Conservation (phyloP, 2,329 filamentous ascomycete genomes). For the Alternaria dauci region DNA sequence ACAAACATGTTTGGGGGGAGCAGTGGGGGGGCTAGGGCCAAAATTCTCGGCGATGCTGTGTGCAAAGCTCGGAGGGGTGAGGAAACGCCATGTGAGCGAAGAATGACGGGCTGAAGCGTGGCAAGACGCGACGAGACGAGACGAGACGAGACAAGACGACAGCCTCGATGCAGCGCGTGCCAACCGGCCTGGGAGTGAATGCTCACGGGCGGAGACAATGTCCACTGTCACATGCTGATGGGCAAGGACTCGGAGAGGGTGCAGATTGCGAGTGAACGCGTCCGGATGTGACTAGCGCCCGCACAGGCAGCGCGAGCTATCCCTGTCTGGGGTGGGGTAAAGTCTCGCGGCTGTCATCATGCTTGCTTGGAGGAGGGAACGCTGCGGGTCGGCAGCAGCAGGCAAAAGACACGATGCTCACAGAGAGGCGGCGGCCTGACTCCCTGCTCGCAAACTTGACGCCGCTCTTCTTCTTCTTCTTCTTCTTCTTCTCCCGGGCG, state of each 20-base stretch:
- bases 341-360: constrained; percentile 20
- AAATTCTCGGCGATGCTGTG: constrained; percentile 18
- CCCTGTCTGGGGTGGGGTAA: constrained; percentile 18
- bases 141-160: neutral
- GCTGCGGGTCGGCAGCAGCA: constrained; percentile 24
- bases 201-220: constrained; percentile 19
- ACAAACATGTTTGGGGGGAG: constrained; percentile 26
- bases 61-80: constrained; percentile 13
- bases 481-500: neutral
- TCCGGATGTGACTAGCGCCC: constrained; percentile 18
- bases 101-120: constrained; percentile 11
- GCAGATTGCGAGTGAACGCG: constrained; percentile 19
- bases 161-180: neutral
- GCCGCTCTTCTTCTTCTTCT: neutral
- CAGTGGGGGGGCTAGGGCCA: constrained; percentile 4
- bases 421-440: constrained; percentile 14
- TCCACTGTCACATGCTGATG: constrained; percentile 22
- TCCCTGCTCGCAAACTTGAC: neutral
- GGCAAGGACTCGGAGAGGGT: neutral
- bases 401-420: constrained; percentile 16
- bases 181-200: constrained; percentile 8
- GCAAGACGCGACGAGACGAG: neutral
- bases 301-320: neutral
- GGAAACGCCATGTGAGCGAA: constrained; percentile 24
- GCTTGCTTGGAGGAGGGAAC: constrained; percentile 13